Percentiles rank a stretch among this genome's conserved stretches.
phyloP scores from a whole-genome alignment of 1,139 yeast genomes.

The Candida buenavistaensis region DNA sequence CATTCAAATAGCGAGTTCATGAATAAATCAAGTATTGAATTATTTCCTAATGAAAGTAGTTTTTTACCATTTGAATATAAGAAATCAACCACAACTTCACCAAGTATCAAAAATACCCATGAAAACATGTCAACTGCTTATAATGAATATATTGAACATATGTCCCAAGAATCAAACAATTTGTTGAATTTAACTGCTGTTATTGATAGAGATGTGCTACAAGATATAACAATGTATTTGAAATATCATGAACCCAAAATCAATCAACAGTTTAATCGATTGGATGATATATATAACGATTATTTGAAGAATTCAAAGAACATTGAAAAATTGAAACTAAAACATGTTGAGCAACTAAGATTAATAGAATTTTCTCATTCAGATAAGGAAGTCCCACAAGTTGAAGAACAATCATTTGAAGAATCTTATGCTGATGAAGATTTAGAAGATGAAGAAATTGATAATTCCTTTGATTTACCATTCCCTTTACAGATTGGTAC shows the following conservation, averaged over 20 bases:
- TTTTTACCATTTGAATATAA: slow-evolving; percentile 16
- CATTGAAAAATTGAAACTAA: slow-evolving; percentile 30
- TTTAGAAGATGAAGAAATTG: slow-evolving; percentile 4
- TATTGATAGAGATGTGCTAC: slow-evolving; percentile 39
- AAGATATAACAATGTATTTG: slow-evolving; percentile 35
- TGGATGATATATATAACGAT: slow-evolving; percentile 26
- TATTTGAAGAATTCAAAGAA: slow-evolving; percentile 26
- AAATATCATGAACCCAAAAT: slow-evolving; percentile 40
- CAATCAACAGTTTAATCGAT: slow-evolving; percentile 23
- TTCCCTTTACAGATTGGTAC: slow-evolving; percentile 41
- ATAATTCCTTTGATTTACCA: slow-evolving; percentile 9
- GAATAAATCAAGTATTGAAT: slow-evolving; percentile 26
- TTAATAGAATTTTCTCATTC: slow-evolving; percentile 29
- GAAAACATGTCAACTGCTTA: slow-evolving; percentile 13
- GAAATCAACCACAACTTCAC: slow-evolving; percentile 1
- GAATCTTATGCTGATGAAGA: slow-evolving; percentile 12
- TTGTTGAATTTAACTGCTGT: slow-evolving; percentile 31
- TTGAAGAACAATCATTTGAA: slow-evolving; percentile 8
- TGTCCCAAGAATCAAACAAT: slow-evolving; percentile 25
- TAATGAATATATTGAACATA: slow-evolving; percentile 16
- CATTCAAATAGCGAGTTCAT: slow-evolving; percentile 39
- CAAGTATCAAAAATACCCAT: background rate
- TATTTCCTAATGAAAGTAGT: slow-evolving; percentile 24
- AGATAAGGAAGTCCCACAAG: slow-evolving; percentile 14
- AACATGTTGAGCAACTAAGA: slow-evolving; percentile 33